Evolutionary conservation across 768 basidiomycete genomes (phyloP).

Genomic region (Dioszegia crocea): DNA sequence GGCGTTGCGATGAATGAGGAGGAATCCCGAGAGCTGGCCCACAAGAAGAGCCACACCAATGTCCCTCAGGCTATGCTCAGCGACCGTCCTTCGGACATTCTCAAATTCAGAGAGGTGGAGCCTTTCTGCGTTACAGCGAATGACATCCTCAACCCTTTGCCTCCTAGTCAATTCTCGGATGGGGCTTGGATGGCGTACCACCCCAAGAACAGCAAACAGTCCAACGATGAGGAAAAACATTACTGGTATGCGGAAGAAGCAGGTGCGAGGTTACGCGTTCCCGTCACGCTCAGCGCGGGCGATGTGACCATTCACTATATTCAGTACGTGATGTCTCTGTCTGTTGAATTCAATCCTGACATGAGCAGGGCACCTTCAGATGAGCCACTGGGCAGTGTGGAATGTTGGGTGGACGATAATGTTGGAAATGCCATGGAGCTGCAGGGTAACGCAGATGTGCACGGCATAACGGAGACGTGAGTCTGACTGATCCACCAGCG

Average conservation of each 20-base stretch:
- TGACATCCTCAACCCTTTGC: slow-evolving; percentile 93
- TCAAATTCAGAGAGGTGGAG: slow-evolving; percentile 71
- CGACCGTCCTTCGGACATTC: slow-evolving; percentile 53
- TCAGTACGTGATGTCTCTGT: slow-evolving; percentile 48
- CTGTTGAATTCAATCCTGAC: slow-evolving; percentile 74
- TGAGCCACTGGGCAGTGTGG: slow-evolving; percentile 30
- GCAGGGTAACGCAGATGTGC: slow-evolving; percentile 68
- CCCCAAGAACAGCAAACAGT: slow-evolving; percentile 55
- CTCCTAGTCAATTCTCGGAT: slow-evolving; percentile 82
- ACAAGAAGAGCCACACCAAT: slow-evolving; percentile 52
- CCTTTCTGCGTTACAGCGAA: slow-evolving; percentile 94
- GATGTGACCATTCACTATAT: slow-evolving; percentile 90
- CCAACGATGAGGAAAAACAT: slow-evolving; percentile 59
- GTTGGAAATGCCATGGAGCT: slow-evolving; percentile 68
- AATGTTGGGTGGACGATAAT: slow-evolving; percentile 56
- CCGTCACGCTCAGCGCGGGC: slow-evolving; percentile 75
- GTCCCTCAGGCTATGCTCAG: slow-evolving; percentile 76
- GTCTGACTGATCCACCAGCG: slow-evolving; percentile 32
- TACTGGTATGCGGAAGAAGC: slow-evolving; percentile 88
- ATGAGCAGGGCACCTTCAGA: slow-evolving; percentile 31
- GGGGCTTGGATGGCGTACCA: slow-evolving; percentile 76
- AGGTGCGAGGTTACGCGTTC: slow-evolving; percentile 73
- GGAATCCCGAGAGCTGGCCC: slow-evolving; percentile 46
- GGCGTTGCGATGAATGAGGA: slow-evolving; percentile 21
- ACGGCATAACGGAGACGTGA: slow-evolving; percentile 63